Percentiles rank a stretch among this genome's conserved stretches.
These are phyloP conservation scores for Curvularia lunata DNA, from an alignment of 2,329 filamentous ascomycete species.

Conservation along the genomic window DNA sequence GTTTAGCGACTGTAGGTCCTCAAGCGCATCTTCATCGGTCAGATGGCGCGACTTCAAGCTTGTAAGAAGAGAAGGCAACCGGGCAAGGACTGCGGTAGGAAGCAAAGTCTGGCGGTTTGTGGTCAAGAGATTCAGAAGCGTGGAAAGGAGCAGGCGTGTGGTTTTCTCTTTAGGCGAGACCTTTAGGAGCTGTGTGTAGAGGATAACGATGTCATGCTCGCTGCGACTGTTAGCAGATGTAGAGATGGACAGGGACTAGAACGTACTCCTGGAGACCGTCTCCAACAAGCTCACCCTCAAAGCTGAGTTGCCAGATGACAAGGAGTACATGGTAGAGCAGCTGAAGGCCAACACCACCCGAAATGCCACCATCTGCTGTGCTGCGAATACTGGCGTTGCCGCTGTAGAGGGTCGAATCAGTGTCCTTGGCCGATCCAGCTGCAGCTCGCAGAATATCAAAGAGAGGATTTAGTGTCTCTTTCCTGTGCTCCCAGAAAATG, in stretches of 20 bases:
- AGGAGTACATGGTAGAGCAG: constrained; percentile 92
- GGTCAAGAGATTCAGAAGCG: constrained; percentile 84
- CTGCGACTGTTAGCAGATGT: constrained; percentile 55
- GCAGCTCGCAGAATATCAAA: constrained; percentile 79
- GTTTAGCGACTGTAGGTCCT: constrained; percentile 56
- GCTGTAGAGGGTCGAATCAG: constrained; percentile 64
- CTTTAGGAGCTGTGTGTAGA: constrained; percentile 91
- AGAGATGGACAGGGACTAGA: not conserved
- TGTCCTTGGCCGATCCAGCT: constrained; percentile 75
- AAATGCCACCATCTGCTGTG: constrained; percentile 66
- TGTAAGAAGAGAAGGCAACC: constrained; percentile 69
- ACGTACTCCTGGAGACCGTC: constrained; percentile 84
- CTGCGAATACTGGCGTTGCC: constrained; percentile 64
- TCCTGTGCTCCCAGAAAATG: constrained; percentile 89
- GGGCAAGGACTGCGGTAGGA: constrained; percentile 83
- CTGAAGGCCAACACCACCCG: constrained; percentile 86
- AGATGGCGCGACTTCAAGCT: constrained; percentile 62
- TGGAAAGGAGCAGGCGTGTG: constrained; percentile 86
- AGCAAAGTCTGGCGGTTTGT: constrained; percentile 72
- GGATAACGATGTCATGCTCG: constrained; percentile 88
- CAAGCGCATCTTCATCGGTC: constrained; percentile 60
- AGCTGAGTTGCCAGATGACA: constrained; percentile 95
- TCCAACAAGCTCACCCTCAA: constrained; percentile 74
- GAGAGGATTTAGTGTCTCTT: constrained; percentile 81
- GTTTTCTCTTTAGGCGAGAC: constrained; percentile 98